A percentile compares a stretch with the other conserved stretches of the same genome.
Conservation (phyloP, 2,329 filamentous ascomycete genomes). For the Exophiala dermatitidis region DNA sequence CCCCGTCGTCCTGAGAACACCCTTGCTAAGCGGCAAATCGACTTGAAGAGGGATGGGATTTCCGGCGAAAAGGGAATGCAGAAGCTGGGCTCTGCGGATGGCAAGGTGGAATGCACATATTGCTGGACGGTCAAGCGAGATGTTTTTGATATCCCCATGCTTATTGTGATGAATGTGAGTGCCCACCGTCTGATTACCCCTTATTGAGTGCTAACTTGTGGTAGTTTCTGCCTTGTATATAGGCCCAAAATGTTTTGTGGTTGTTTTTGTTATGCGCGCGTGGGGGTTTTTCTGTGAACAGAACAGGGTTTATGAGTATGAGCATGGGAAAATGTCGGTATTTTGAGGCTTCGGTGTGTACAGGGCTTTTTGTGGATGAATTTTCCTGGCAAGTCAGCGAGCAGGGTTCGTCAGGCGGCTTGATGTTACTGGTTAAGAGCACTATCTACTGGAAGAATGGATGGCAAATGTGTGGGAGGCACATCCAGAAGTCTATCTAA, state of each 20-base stretch:
- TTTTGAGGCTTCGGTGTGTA: too few species aligned
- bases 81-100: slow-evolving; percentile 69
- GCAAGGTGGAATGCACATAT: slow-evolving; percentile 89
- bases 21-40: slow-evolving; percentile 5
- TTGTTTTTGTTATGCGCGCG: background rate
- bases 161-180: slow-evolving; percentile 97
- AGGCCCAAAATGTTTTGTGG: slow-evolving; percentile 12
- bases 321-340: too few species aligned
- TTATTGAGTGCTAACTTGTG: background rate
- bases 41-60: slow-evolving; percentile 39
- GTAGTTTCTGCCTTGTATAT: slow-evolving; percentile 31
- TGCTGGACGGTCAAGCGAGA: slow-evolving; percentile 97
- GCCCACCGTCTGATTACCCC: background rate
- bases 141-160: slow-evolving; percentile 96
- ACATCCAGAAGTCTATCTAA: too few species aligned
- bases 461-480: too few species aligned
- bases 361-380: too few species aligned
- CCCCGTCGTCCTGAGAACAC: slow-evolving; percentile 13
- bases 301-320: too few species aligned
- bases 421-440: too few species aligned
- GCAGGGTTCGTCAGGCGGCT: too few species aligned
- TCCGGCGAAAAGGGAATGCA: slow-evolving; percentile 62
- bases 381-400: too few species aligned
- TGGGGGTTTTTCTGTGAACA: background rate
- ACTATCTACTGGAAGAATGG: too few species aligned